phyloP scores from a whole-genome alignment of 1,139 yeast genomes.

The Lodderomyces pseudojiufengensis region DNA sequence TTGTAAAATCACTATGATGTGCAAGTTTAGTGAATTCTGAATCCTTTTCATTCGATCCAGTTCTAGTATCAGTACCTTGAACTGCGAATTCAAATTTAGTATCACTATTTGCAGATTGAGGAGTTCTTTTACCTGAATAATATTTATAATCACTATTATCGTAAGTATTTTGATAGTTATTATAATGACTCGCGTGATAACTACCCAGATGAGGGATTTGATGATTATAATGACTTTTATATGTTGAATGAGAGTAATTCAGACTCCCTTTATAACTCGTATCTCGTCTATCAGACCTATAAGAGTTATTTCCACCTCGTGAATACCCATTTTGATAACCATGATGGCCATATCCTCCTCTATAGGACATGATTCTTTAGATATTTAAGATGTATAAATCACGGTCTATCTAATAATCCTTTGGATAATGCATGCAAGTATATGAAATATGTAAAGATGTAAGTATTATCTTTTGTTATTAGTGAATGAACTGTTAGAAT shows the following conservation, averaged over 20 bases:
- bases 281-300: conserved; percentile 1
- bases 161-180: no score
- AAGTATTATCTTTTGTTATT: no score
- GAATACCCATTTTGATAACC: not conserved
- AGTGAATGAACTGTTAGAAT: no score
- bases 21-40: conserved; percentile 26
- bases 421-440: no score
- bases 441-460: not conserved
- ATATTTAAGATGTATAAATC: no score
- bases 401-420: no score
- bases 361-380: conserved; percentile 2
- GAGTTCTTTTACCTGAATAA: conserved; percentile 11
- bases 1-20: conserved; percentile 28
- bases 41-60: conserved; percentile 35
- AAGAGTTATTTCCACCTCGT: conserved; percentile 1
- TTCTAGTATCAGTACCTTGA: conserved; percentile 28
- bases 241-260: not conserved
- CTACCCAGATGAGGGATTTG: no score
- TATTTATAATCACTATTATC: not conserved
- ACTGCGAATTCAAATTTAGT: not conserved
- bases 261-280: not conserved
- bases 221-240: not conserved
- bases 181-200: not conserved
- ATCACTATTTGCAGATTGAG: conserved; percentile 5
- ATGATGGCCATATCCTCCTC: conserved; percentile 1